Conservation (phyloP, 164 flowering plant genomes). For the Magnolia changhungtana region DNA sequence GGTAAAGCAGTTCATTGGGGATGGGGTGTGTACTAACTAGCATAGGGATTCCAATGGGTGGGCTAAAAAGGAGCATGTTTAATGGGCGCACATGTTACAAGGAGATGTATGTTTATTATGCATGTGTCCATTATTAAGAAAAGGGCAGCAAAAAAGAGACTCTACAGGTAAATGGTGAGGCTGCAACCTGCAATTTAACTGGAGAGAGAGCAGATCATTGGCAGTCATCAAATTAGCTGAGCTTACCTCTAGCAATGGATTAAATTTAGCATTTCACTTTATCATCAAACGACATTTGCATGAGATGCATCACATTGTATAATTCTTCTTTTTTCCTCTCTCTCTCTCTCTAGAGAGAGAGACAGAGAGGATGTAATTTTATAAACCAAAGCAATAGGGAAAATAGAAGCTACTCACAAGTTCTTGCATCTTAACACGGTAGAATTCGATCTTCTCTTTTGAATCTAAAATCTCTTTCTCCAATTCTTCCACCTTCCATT, state of each 20-base stretch:
- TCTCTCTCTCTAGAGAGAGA: too few species aligned
- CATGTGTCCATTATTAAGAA: too few species aligned
- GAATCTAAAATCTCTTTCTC: slow-evolving; percentile 87
- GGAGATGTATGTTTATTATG: too few species aligned
- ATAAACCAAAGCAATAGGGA: not conserved
- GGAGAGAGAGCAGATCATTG: too few species aligned
- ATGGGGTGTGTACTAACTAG: not conserved
- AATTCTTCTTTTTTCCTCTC: not conserved
- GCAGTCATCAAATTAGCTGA: too few species aligned
- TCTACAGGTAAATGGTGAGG: too few species aligned
- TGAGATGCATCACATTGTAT: not conserved
- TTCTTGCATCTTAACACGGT: slow-evolving; percentile 87
- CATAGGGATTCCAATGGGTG: not conserved
- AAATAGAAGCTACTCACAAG: slow-evolving; percentile 59
- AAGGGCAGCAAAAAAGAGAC: too few species aligned
- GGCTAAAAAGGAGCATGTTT: too few species aligned
- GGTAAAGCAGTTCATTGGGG: not conserved
- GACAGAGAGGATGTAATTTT: too few species aligned
- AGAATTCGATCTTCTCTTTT: slow-evolving; percentile 78
- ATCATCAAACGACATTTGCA: not conserved
- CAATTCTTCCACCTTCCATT: slow-evolving; percentile 67
- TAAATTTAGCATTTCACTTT: not conserved
- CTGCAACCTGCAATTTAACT: too few species aligned
- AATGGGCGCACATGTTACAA: too few species aligned
- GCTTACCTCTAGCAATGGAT: not conserved